These are phyloP conservation scores for Nicotiana knightiana DNA, from an alignment of 257 asterid species.

Conservation along the genomic window DNA sequence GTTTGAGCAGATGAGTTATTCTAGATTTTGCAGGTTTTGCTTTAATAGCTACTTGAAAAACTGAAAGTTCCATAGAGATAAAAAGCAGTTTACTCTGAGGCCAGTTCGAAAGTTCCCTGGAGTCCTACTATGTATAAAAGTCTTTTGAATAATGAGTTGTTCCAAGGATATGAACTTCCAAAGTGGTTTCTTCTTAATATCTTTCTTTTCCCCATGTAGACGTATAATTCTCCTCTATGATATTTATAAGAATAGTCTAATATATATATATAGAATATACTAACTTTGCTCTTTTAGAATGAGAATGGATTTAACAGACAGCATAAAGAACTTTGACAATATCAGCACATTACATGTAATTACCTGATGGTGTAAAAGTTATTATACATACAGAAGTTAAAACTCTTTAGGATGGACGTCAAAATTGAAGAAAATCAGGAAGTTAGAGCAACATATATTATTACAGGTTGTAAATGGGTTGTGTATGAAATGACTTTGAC, in stretches of 20 bases:
- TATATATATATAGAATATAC: not conserved
- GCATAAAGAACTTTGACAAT: too few species aligned
- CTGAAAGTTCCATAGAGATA: conserved; percentile 6
- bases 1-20: conserved; percentile 20
- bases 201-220: not conserved
- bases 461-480: conserved; percentile 9
- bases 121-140: not conserved
- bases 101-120: conserved; percentile 7
- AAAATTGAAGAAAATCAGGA: not conserved
- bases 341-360: too few species aligned
- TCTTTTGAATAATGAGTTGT: conserved; percentile 4
- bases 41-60: conserved; percentile 1
- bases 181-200: not conserved
- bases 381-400: too few species aligned
- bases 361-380: too few species aligned
- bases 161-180: not conserved
- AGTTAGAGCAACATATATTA: not conserved
- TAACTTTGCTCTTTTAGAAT: not conserved
- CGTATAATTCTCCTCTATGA: too few species aligned
- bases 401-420: not conserved
- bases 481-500: not conserved
- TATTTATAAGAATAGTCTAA: not conserved
- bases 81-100: conserved; percentile 11
- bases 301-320: too few species aligned
- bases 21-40: conserved; percentile 8